These are phyloP conservation scores for Penicillium taxi DNA, from an alignment of 495 filamentous ascomycete species.

Conservation along the genomic window DNA sequence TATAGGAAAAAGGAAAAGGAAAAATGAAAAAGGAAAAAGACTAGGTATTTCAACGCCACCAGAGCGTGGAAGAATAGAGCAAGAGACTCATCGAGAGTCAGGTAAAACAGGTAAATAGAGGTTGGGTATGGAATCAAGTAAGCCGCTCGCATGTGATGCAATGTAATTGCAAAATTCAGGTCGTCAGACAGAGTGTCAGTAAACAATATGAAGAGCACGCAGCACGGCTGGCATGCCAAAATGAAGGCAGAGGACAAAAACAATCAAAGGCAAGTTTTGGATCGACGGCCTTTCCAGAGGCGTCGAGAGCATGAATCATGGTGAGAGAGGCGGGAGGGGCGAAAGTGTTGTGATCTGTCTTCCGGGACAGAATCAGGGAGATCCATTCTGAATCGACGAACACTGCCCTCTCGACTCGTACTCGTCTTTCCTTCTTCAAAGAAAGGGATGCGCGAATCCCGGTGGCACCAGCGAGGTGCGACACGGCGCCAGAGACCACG, in stretches of 20 bases:
- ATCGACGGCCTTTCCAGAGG: conserved; percentile 15
- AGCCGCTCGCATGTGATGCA: too few relatives aligned
- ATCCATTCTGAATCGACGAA: conserved; percentile 45
- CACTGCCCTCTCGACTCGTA: conserved; percentile 37
- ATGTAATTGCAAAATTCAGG: too few relatives aligned
- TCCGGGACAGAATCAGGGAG: conserved; percentile 32
- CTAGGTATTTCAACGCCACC: too few relatives aligned
- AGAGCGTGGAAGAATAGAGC: too few relatives aligned
- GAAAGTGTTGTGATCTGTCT: conserved; percentile 5
- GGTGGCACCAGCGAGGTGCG: conserved; percentile 36
- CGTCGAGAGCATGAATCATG: conserved; percentile 7
- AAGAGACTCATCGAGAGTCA: background rate
- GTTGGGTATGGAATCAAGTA: too few relatives aligned
- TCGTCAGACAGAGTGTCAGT: too few relatives aligned
- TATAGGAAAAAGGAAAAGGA: too few relatives aligned
- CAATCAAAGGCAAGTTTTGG: conserved; percentile 8
- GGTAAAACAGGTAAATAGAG: too few relatives aligned
- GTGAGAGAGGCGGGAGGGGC: background rate
- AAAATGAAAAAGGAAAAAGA: too few relatives aligned
- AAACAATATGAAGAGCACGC: too few relatives aligned
- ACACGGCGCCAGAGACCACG: conserved; percentile 39
- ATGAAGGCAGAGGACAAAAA: too few relatives aligned
- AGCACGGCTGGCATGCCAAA: too few relatives aligned
- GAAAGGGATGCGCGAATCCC: conserved; percentile 28
- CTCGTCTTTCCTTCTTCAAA: conserved; percentile 35